Base-by-base conservation (phyloP, 2,329 filamentous ascomycete genomes). In the Venturia aucupariae region DNA sequence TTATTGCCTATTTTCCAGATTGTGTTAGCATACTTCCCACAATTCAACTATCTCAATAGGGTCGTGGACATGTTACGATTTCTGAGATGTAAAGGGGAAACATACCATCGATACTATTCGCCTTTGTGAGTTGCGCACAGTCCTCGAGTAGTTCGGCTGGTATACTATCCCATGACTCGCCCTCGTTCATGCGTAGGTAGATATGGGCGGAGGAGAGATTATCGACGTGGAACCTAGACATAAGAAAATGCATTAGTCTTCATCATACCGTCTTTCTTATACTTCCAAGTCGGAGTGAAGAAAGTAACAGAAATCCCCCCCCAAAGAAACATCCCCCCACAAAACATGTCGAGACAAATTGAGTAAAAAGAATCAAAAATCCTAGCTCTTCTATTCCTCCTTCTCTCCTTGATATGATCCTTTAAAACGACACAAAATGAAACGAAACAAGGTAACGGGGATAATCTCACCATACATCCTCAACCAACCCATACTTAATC, bases 131-230 rank as follows among this genome's bases (percentile, higher is more conserved):
- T 76, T 99, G 94, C n/a, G 90, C 94, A 71, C 94, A 91, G 76
- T 99, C 94, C 68, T 82, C 84, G 66, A 99, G 74, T 35, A 99
- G 82, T 3, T 85, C 84, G 67, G 85, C 73, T 0, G 90, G 86
- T 66, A 99, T 90, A 54, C 81, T 77, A 61, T 97, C 92, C 94
- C 94, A 99, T 48, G 84, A 81, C 69, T 94, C 86, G 65, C 86
- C 88, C 54, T 93, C 87, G 19, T 80, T 82, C 69, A 97, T 82
- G 41, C 94, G 89, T 41, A 99, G 85, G 77, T 99, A 99, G 71
- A 99, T 91, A 77, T 99, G 94, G 2, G 94, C 94, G 70, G 90
- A 95, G 51, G 92, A 97, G 41, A 99, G 84, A 75, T 99, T 99
- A 81, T 99, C 94, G 70, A 89, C 94, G 81, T 99, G 94, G 74